Evolutionary conservation across 176 grass and related monocot genomes (phyloP), one percentile per base, ranked within the genome.

Genomic region (Hsuehochloa calcarea): DNA sequence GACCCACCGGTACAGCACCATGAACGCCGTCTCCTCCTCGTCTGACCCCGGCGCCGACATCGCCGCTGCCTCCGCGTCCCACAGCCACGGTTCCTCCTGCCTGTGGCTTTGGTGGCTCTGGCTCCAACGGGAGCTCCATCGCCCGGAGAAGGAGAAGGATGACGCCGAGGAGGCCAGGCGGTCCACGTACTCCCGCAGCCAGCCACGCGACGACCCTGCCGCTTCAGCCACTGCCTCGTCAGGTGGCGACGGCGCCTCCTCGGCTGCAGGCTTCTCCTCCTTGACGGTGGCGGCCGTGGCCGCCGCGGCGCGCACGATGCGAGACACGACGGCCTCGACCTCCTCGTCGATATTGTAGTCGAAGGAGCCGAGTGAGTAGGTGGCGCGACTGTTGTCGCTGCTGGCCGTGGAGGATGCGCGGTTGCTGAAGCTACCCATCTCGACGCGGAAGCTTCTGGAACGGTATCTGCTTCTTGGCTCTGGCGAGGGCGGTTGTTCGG

Each of bases 281-380:
- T 80, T 89, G 31, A 62, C 5, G 4, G 5, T 8, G 3, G 59
- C 47, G 9, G 27, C 25, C 72, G 35, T 85, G 29, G 46, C 56
- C 14, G 74, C 23, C 54, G 70, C 63, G 68, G 70, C 63, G 68
- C 80, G 65, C n/a, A 81, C 46, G 65, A 86, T 64, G 64, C 85
- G 84, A 65, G 92, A 81, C 38, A 97, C 75, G n/a, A 97, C 88
- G 44, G 92, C 94, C 75, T 97, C 94, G 56, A 97, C 88, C 69
- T 97, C 94, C 82, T 97, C 94, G 74, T 98, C 95, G 77, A 98
- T 90, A 3, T 84, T 79, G 86, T 95, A 98, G 44, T 98, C 93
- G 72, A 95, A 95, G 47, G 95, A 92, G 7, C 93, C 95, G 13
- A 98, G 79, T 19, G 95, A 95, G 79, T 93, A 98, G 6, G 93